phyloP scores from a whole-genome alignment of 2,329 filamentous ascomycete species.

The Pseudopithomyces chartarum region DNA sequence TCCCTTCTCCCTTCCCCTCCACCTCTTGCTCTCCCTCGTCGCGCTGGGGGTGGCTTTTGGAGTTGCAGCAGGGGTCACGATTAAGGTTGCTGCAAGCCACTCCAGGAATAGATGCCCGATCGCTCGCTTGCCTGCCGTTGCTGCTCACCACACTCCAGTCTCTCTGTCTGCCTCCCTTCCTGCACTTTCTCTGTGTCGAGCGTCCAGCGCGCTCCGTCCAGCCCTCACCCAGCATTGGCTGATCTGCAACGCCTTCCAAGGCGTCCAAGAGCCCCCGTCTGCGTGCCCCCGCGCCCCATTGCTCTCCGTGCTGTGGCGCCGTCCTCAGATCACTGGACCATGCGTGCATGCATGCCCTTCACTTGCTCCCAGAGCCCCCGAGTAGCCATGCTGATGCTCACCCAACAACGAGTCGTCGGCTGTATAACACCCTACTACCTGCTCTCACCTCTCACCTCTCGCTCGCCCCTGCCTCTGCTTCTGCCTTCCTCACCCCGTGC shows the following conservation, averaged over 20 bases:
- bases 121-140: constrained; percentile 27
- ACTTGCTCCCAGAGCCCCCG: constrained; percentile 21
- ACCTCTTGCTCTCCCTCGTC: neutral
- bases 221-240: constrained; percentile 33
- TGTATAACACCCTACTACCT: constrained; percentile 35
- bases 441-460: too few relatives aligned
- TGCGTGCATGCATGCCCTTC: constrained; percentile 3
- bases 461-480: constrained; percentile 30
- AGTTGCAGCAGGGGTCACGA: constrained; percentile 34
- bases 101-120: constrained; percentile 43
- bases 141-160: constrained; percentile 38
- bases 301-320: constrained; percentile 19
- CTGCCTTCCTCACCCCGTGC: constrained; percentile 7
- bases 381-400: constrained; percentile 32
- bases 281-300: constrained; percentile 14
- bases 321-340: constrained; percentile 18
- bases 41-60: constrained; percentile 31
- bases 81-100: constrained; percentile 48
- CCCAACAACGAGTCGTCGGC: constrained; percentile 19
- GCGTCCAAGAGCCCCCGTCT: constrained; percentile 25
- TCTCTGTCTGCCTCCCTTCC: constrained; percentile 13
- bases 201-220: constrained; percentile 17
- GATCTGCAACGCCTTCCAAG: constrained; percentile 25
- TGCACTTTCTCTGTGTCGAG: constrained; percentile 15
- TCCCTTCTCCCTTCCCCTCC: neutral